phyloP scores from a whole-genome alignment of 176 grass and related monocot genomes.

The Areca catechu region DNA sequence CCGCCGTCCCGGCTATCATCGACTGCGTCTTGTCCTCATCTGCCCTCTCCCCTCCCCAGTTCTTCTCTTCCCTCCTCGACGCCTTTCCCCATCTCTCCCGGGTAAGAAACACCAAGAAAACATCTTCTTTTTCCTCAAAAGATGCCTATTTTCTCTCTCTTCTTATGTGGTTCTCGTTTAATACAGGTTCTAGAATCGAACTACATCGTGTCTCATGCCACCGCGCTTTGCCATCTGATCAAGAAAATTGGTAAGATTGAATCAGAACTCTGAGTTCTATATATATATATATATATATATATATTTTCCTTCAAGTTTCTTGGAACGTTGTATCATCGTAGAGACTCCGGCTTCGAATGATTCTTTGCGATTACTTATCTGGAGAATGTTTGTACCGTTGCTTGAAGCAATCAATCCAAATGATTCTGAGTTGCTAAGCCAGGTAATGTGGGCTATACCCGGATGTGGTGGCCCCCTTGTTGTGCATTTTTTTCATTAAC shows the following conservation, averaged over 20 bases:
- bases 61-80: conserved; percentile 65
- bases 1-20: conserved; percentile 52
- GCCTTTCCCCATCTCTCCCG: conserved; percentile 24
- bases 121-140: neutral
- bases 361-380: conserved; percentile 39
- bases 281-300: neutral
- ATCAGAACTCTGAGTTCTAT: neutral
- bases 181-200: conserved; percentile 23
- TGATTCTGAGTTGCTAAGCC: conserved; percentile 33
- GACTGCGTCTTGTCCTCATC: conserved; percentile 72
- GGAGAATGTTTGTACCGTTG: conserved; percentile 55
- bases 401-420: conserved; percentile 30
- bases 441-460: conserved; percentile 15
- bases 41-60: conserved; percentile 25
- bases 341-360: conserved; percentile 18
- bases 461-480: no score
- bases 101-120: conserved; percentile 19
- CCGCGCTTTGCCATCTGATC: conserved; percentile 65
- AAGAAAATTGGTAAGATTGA: conserved; percentile 25
- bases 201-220: conserved; percentile 33
- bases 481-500: no score
- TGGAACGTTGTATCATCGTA: neutral
- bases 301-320: neutral
- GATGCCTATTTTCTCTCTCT: neutral
- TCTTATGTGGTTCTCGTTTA: conserved; percentile 10